Evolutionary conservation across 2,329 filamentous ascomycete genomes (phyloP).

Genomic region (Aspergillus costaricaensis): DNA sequence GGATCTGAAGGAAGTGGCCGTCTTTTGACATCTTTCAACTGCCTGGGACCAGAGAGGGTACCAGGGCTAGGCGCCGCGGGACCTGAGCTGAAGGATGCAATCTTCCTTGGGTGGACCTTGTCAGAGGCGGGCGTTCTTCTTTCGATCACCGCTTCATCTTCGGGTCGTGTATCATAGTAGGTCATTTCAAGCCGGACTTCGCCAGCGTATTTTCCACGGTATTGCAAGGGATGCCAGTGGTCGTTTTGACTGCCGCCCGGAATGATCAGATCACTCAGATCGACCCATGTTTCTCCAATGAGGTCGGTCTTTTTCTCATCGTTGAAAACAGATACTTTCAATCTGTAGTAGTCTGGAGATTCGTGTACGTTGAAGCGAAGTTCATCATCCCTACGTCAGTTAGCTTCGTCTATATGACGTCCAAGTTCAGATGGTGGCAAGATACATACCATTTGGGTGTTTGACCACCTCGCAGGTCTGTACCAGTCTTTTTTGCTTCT

Average conservation of each 20-base stretch:
- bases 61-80: conserved; percentile 15
- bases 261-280: conserved; percentile 76
- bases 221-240: conserved; percentile 84
- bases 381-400: conserved; percentile 80
- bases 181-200: conserved; percentile 95
- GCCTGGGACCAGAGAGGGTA: conserved; percentile 48
- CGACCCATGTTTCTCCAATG: conserved; percentile 91
- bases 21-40: conserved; percentile 70
- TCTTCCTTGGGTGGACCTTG: conserved; percentile 35
- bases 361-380: conserved; percentile 95
- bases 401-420: conserved; percentile 2
- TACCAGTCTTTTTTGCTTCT: conserved; percentile 95
- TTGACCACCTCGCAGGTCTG: conserved; percentile 90
- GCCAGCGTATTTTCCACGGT: conserved; percentile 91
- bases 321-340: conserved; percentile 96
- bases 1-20: conserved; percentile 82
- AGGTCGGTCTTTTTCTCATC: conserved; percentile 97
- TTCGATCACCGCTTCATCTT: conserved; percentile 67
- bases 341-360: conserved; percentile 90
- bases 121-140: conserved; percentile 53
- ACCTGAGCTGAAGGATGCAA: conserved; percentile 10
- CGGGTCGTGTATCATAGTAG: conserved; percentile 87
- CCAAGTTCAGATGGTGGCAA: not conserved
- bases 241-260: conserved; percentile 91
- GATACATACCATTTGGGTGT: conserved; percentile 83